These are phyloP conservation scores for Lactarius hengduanensis DNA, from an alignment of 768 basidiomycete genomes.

Conservation along the genomic window DNA sequence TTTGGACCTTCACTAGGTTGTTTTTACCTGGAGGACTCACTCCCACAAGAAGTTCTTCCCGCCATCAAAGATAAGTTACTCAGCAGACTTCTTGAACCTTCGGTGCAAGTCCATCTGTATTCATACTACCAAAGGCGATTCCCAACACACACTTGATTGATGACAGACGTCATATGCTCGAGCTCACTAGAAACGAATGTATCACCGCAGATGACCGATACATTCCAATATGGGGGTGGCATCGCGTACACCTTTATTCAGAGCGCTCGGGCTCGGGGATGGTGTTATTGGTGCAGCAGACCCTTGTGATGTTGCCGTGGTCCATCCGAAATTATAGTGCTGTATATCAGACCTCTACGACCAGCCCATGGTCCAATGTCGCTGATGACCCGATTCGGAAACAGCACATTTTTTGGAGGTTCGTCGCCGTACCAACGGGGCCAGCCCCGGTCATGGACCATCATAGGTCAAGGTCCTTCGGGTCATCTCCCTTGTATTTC, in stretches of 20 bases:
- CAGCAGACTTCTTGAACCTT: conserved; percentile 59
- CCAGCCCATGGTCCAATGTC: conserved; percentile 52
- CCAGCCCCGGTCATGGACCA: conserved; percentile 4
- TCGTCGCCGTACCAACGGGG: conserved; percentile 21
- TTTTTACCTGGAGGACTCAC: conserved; percentile 84
- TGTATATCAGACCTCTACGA: conserved; percentile 51
- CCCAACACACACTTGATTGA: conserved; percentile 61
- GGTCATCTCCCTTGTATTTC: conserved; percentile 50
- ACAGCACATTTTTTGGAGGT: conserved; percentile 41
- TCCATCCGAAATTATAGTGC: conserved; percentile 60
- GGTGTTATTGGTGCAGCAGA: conserved; percentile 43
- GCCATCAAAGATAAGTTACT: conserved; percentile 76
- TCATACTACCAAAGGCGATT: conserved; percentile 82
- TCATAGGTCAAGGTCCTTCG: conserved; percentile 61
- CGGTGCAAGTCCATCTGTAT: conserved; percentile 65
- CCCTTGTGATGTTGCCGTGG: conserved; percentile 81
- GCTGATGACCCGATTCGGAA: conserved; percentile 58
- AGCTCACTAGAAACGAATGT: conserved; percentile 59
- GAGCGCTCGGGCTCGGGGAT: conserved; percentile 13
- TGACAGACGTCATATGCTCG: conserved; percentile 47
- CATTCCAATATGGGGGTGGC: conserved; percentile 58
- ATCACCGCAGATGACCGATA: conserved; percentile 82
- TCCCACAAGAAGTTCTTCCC: conserved; percentile 90
- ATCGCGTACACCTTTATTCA: conserved; percentile 44
- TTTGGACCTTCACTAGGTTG: conserved; percentile 66